Conservation (phyloP, 164 flowering plant species). For the Dillenia suffruticosa region DNA sequence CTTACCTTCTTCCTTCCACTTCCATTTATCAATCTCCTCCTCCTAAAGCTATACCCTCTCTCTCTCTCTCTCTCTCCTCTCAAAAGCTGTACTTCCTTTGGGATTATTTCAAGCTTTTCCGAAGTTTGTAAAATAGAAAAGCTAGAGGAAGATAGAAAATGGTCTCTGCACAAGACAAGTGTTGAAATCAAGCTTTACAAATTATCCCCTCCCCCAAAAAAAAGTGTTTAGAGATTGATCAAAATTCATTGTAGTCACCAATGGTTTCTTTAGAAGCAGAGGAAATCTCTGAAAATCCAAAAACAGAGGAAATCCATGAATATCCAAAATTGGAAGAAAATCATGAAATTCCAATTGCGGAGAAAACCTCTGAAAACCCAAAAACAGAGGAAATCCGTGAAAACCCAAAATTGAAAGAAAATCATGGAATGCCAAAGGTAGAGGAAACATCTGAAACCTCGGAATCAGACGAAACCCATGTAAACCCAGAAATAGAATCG, state of each 20-base stretch:
- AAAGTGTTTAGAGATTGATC: no score
- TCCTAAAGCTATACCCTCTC: not conserved
- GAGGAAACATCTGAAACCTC: conserved; percentile 2
- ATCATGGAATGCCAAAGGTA: conserved; percentile 19
- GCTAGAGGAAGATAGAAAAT: no score
- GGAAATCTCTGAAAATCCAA: not conserved
- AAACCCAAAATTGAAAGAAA: conserved; percentile 10
- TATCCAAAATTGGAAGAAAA: conserved; percentile 11
- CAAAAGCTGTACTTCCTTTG: not conserved
- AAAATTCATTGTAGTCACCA: no score
- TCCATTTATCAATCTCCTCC: conserved; percentile 1
- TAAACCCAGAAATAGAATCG: conserved; percentile 19
- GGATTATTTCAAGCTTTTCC: conserved; percentile 1
- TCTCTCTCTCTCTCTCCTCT: not conserved
- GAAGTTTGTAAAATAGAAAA: not conserved
- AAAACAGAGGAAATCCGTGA: not conserved
- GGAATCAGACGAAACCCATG: conserved; percentile 14
- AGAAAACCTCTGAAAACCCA: conserved; percentile 2
- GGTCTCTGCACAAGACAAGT: no score
- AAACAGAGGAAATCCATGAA: not conserved
- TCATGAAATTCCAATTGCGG: conserved; percentile 20
- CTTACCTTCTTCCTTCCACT: conserved; percentile 5
- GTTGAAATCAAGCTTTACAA: no score
- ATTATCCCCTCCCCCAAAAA: no score
- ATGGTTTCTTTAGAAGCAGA: not conserved